phyloP scores from a whole-genome alignment of 2,329 filamentous ascomycete genomes.

The Xylariomycetidae sp. region DNA sequence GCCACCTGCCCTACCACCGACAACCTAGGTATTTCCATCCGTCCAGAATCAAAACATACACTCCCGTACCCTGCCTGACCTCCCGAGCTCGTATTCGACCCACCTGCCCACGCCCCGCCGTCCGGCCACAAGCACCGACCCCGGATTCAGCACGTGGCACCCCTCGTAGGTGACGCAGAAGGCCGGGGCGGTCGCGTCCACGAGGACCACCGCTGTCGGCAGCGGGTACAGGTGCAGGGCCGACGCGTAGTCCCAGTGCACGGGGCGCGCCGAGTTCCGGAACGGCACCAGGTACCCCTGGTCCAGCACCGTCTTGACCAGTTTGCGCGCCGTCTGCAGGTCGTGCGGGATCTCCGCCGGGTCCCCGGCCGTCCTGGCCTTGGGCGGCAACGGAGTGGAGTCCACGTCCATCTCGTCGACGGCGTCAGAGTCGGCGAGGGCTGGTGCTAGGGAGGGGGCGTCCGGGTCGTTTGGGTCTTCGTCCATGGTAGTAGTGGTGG shows the following conservation, averaged over 20 bases:
- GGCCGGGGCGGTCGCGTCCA: conserved; percentile 74
- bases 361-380: conserved; percentile 33
- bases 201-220: conserved; percentile 76
- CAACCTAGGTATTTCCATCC: no score
- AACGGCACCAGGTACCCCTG: conserved; percentile 89
- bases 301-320: conserved; percentile 88
- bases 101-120: conserved; percentile 69
- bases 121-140: conserved; percentile 66
- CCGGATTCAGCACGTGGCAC: conserved; percentile 93
- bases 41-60: conserved; percentile 46
- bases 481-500: conserved; percentile 20
- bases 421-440: conserved; percentile 19
- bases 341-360: conserved; percentile 42
- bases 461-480: neutral
- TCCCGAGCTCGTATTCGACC: conserved; percentile 78
- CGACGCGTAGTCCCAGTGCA: conserved; percentile 83
- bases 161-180: conserved; percentile 92
- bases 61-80: conserved; percentile 59
- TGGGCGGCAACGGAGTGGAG: conserved; percentile 4
- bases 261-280: conserved; percentile 69
- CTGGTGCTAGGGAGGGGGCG: neutral
- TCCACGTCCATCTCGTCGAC: conserved; percentile 26
- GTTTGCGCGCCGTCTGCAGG: conserved; percentile 60
- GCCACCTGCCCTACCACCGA: no score
- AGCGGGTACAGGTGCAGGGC: conserved; percentile 81